These are phyloP conservation scores for Pulveroboletus sp. DNA, from an alignment of 768 basidiomycete genomes.

Conservation along the genomic window DNA sequence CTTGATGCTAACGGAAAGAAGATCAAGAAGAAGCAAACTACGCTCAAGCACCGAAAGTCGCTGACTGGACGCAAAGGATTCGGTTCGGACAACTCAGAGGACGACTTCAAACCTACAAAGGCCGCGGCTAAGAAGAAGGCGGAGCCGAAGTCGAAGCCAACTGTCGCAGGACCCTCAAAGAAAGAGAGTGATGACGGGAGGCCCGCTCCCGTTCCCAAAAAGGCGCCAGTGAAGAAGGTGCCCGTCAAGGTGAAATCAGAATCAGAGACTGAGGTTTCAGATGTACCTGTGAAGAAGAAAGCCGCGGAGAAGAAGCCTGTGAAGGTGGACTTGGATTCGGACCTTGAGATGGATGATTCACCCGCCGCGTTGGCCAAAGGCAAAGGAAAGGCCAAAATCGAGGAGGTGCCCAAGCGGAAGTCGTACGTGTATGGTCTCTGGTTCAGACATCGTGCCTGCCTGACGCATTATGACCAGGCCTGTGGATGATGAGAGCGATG, in stretches of 20 bases:
- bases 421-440: slow-evolving; percentile 39
- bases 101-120: slow-evolving; percentile 53
- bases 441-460: slow-evolving; percentile 1
- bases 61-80: slow-evolving; percentile 37
- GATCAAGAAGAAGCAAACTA: slow-evolving; percentile 53
- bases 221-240: slow-evolving; percentile 30
- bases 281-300: slow-evolving; percentile 20
- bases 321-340: slow-evolving; percentile 37
- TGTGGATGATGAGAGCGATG: slow-evolving; percentile 38
- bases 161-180: slow-evolving; percentile 40
- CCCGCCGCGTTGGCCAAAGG: slow-evolving; percentile 30
- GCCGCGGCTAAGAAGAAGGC: slow-evolving; percentile 38
- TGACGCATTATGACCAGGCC: slow-evolving; percentile 25
- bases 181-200: slow-evolving; percentile 41
- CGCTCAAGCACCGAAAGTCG: slow-evolving; percentile 52
- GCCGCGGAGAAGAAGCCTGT: slow-evolving; percentile 17
- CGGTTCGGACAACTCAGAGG: slow-evolving; percentile 41
- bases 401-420: slow-evolving; percentile 54
- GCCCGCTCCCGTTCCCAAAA: slow-evolving; percentile 25
- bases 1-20: slow-evolving; percentile 49
- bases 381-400: slow-evolving; percentile 43
- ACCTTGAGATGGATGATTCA: slow-evolving; percentile 29
- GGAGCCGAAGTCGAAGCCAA: slow-evolving; percentile 24
- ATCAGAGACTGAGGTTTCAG: slow-evolving; percentile 34
- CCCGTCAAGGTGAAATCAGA: slow-evolving; percentile 36